These are phyloP conservation scores for Linum trigynum DNA, from an alignment of 345 rosid genomes.

Conservation along the genomic window DNA sequence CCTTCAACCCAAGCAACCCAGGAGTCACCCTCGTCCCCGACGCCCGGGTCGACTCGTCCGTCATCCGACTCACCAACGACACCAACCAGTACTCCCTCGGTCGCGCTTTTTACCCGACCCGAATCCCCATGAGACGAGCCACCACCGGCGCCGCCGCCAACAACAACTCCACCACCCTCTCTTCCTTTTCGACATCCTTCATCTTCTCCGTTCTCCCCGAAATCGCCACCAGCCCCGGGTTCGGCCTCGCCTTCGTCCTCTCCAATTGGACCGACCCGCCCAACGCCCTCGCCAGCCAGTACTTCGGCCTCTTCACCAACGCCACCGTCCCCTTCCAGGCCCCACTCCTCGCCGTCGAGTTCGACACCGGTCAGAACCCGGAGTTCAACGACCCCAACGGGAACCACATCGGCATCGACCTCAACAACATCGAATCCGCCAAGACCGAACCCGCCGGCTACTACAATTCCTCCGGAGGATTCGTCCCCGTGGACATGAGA, in stretches of 20 bases:
- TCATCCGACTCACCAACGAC: slow-evolving; percentile 55
- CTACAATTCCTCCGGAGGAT: slow-evolving; percentile 42
- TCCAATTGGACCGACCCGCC: slow-evolving; percentile 71
- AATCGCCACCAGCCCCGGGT: slow-evolving; percentile 62
- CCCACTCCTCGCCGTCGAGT: slow-evolving; percentile 70
- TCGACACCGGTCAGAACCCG: slow-evolving; percentile 58
- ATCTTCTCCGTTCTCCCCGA: slow-evolving; percentile 39
- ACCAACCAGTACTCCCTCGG: slow-evolving; percentile 47
- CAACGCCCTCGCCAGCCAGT: slow-evolving; percentile 54
- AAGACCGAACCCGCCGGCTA: slow-evolving; percentile 38
- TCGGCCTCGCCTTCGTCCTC: slow-evolving; percentile 80
- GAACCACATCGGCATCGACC: slow-evolving; percentile 69
- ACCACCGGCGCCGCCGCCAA: background rate
- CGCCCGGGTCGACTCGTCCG: slow-evolving; percentile 46
- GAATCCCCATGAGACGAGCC: slow-evolving; percentile 29
- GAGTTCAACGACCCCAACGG: slow-evolving; percentile 59
- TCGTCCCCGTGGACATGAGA: slow-evolving; percentile 52
- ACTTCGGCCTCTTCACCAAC: slow-evolving; percentile 59
- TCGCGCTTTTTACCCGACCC: slow-evolving; percentile 50
- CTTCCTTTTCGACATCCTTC: slow-evolving; percentile 65
- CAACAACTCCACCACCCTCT: slow-evolving; percentile 40
- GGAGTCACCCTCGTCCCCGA: slow-evolving; percentile 50
- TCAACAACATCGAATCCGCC: slow-evolving; percentile 44
- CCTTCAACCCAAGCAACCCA: slow-evolving; percentile 33
- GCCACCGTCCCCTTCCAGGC: slow-evolving; percentile 28